These are phyloP conservation scores for Coemansia javaensis DNA, from an alignment of 192 early-diverging fungal genomes.

Conservation along the genomic window DNA sequence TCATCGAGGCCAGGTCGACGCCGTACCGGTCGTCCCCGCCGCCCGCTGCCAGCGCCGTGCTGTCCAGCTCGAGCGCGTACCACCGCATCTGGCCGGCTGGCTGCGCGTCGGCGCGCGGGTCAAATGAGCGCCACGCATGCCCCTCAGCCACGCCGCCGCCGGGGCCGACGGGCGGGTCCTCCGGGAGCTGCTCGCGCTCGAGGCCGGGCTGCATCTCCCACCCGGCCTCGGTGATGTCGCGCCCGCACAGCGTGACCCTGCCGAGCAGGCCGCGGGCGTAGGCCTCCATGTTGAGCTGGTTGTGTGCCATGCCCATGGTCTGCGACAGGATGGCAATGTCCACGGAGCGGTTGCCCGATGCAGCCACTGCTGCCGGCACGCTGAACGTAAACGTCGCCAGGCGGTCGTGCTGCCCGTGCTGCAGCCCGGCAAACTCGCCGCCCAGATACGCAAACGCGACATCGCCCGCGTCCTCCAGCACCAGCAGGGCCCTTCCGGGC, in stretches of 20 bases:
- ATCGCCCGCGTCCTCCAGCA: conserved; percentile 34
- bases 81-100: conserved; percentile 9
- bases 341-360: neutral
- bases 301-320: conserved; percentile 48
- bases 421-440: conserved; percentile 12
- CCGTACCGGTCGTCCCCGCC: conserved; percentile 7
- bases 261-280: conserved; percentile 38
- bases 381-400: conserved; percentile 24
- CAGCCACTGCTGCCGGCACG: neutral
- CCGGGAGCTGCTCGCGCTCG: conserved; percentile 5
- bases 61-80: conserved; percentile 29
- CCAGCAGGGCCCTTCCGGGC: conserved; percentile 5
- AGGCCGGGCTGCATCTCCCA: conserved; percentile 30
- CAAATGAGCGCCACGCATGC: neutral
- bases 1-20: conserved; percentile 43
- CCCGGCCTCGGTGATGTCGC: conserved; percentile 22
- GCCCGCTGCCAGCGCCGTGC: conserved; percentile 1
- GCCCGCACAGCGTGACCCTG: conserved; percentile 21
- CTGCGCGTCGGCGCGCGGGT: neutral
- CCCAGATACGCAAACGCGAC: conserved; percentile 28
- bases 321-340: conserved; percentile 26
- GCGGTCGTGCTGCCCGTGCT: conserved; percentile 16
- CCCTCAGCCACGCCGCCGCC: too few relatives aligned
- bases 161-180: neutral
- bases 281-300: conserved; percentile 30